Base-by-base conservation (phyloP, 805 yeast genomes). In the Candida fluviatilis region DNA sequence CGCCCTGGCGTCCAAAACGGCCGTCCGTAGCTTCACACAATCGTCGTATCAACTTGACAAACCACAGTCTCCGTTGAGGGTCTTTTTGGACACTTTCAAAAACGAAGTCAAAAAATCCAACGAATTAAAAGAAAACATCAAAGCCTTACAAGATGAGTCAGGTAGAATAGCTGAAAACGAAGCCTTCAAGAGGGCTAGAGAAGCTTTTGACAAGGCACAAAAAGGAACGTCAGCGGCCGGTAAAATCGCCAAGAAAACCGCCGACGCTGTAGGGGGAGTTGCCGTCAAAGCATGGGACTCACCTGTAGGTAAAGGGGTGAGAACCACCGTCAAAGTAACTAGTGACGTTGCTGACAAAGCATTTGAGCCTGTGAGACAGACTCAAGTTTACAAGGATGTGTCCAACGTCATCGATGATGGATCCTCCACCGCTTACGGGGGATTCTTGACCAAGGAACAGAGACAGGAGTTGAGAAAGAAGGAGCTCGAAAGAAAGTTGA, bases 211-310 rank as follows among this genome's bases (percentile, higher is more conserved):
- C 39, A 75, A 71, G 39, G 96, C 98, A 2, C 93, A 85, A 53
- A 80, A 78, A 55, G 75, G 78, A 11, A 62, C 75, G 14, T 73
- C 86, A 14, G 84, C 84, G 27, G 73, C 80, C n/a, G 77, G 80
- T 5, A 78, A 84, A 57, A 83, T 88, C 31, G 77, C 87, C 39
- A 76, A 79, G 52, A 85, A 84, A 63, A 93, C 98, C 4, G 97
- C 97, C n/a, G 87, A 84, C 52, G 91, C 81, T 28, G 88, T 93
- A 25, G 98, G 96, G 38, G 82, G 76, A 41, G 95, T 81, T 32
- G 98, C 96, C 3, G 71, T 76, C 28, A 83, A 82, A 42, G 96
- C 97, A 1, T 93, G 99, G 99, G 96, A 93, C 44, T 88, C 96
- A 1, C 86, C 93, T 17, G 85, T 91, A 31, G 93, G 95, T 43